phyloP scores from a whole-genome alignment of 1,284 basidiomycete genomes.

The Crucibulum cyathiforme region DNA sequence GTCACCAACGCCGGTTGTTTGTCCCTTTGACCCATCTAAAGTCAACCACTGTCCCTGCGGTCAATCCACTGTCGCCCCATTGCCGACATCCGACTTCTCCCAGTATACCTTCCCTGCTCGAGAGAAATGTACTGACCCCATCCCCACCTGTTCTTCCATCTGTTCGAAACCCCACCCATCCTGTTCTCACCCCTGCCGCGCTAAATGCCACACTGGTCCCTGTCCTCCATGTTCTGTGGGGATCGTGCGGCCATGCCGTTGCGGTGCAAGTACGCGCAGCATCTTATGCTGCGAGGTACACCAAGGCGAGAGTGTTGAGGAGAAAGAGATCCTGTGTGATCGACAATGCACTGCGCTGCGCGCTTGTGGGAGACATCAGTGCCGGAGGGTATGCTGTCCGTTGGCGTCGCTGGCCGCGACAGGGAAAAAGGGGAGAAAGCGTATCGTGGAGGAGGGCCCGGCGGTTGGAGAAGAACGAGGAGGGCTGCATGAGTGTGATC shows the following conservation, averaged over 20 bases:
- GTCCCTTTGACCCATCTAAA: conserved; percentile 74
- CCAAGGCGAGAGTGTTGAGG: conserved; percentile 38
- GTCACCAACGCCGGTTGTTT: conserved; percentile 58
- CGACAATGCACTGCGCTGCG: conserved; percentile 76
- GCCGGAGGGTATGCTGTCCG: conserved; percentile 85
- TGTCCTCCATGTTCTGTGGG: conserved; percentile 79
- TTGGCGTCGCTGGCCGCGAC: conserved; percentile 68
- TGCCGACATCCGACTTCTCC: conserved; percentile 27
- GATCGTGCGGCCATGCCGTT: conserved; percentile 79
- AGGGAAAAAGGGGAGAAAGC: conserved; percentile 71
- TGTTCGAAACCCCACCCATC: conserved; percentile 71
- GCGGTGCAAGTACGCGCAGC: conserved; percentile 68
- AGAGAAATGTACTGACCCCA: conserved; percentile 69
- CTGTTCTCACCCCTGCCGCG: conserved; percentile 74
- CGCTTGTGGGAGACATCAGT: conserved; percentile 84
- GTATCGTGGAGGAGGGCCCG: conserved; percentile 36
- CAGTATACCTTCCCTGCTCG: conserved; percentile 54
- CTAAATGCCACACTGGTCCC: conserved; percentile 61
- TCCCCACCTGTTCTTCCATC: conserved; percentile 76
- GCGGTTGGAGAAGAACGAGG: conserved; percentile 59
- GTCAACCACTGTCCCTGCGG: conserved; percentile 86
- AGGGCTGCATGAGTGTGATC: conserved; percentile 80
- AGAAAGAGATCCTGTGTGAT: conserved; percentile 77
- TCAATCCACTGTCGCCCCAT: conserved; percentile 58
- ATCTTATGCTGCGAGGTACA: conserved; percentile 54